Evolutionary conservation across 768 basidiomycete species (phyloP), one percentile per base, ranked within the genome.

Genomic region (Boletellus emodensis): DNA sequence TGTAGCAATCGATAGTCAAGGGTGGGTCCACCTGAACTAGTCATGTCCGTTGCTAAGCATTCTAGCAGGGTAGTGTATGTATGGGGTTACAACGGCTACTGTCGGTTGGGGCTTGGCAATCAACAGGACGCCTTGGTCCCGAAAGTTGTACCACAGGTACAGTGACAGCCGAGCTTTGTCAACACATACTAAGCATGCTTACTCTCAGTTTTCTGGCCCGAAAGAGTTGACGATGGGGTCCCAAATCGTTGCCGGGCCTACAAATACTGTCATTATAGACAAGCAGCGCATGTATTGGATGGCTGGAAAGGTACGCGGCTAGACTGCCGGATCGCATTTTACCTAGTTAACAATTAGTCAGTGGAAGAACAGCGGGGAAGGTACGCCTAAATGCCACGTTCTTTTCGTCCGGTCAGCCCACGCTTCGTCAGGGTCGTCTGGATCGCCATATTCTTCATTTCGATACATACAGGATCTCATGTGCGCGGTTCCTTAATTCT

Each of bases 351-450:
- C 51, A 51, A 58, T 70, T 38, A 60, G 61, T 36, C 66, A 93
- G 82, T 98, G 90, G 90, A 97, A 97, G 69, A 90, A 85, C 56
- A 93, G 91, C 6, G 94, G 94, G 11, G 94, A 96, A 68, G 94
- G 93, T 81, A 59, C 46, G 58, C 18, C 30, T 8, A 14, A 33
- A 28, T 24, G 30, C 13, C 33, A 39, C 15, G 10, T 39, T 3
- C 32, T 34, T 36, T 33, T 36, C 13, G 4, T 28, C 36, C 45
- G 32, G 43, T 45, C 33, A 46, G 47, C 57, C 45, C n/a, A 53
- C 14, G n/a, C n/a, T 46, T n/a, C 41, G 33, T n/a, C 38, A 87
- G 89, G 91, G 22, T 94, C 93, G n/a, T 81, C 81, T 14, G 91
- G 91, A 11, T 91, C 89, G 22, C 90, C 91, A 0, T 94, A 86